A percentile compares a stretch with the other conserved stretches of the same genome.
Conservation (phyloP, 1,139 yeast species). For the Protomyces pachydermus region DNA sequence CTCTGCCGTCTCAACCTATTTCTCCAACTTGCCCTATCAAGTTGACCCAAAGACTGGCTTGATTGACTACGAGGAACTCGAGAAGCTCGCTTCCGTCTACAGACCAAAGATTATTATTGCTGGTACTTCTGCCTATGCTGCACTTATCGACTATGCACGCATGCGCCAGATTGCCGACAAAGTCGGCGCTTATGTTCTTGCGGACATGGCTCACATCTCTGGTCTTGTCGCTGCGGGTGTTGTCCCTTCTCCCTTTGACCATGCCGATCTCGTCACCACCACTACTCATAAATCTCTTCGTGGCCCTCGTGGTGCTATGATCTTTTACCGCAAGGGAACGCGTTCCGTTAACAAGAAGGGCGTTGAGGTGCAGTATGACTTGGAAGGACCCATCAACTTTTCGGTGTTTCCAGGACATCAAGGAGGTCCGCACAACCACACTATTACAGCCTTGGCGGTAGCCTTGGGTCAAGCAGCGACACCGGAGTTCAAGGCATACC, state of each 20-base stretch:
- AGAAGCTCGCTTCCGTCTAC: constrained; percentile 78
- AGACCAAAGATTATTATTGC: constrained; percentile 96
- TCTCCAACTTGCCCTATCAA: constrained; percentile 98
- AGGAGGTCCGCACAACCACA: constrained; percentile 99
- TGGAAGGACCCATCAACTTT: constrained; percentile 92
- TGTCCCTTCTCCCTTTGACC: constrained; percentile 90
- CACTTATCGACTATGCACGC: constrained; percentile 89
- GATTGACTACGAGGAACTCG: constrained; percentile 91
- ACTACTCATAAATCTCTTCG: constrained; percentile 97
- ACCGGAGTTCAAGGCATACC: constrained; percentile 89
- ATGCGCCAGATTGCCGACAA: constrained; percentile 95
- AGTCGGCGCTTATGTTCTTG: constrained; percentile 92
- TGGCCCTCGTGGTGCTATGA: constrained; percentile 99
- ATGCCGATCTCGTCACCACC: constrained; percentile 95
- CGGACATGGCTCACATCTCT: constrained; percentile 98
- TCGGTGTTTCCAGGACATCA: constrained; percentile 99
- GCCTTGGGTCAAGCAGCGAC: constrained; percentile 92
- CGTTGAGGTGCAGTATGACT: constrained; percentile 77
- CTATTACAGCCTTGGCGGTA: constrained; percentile 93
- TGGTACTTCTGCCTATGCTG: constrained; percentile 96
- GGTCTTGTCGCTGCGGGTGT: constrained; percentile 87
- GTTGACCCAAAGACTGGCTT: constrained; percentile 85
- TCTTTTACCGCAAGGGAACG: constrained; percentile 95
- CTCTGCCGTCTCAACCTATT: constrained; percentile 91
- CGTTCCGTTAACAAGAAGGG: constrained; percentile 90